Conservation (phyloP, 495 filamentous ascomycete genomes). For the Aspergillus ostianus region DNA sequence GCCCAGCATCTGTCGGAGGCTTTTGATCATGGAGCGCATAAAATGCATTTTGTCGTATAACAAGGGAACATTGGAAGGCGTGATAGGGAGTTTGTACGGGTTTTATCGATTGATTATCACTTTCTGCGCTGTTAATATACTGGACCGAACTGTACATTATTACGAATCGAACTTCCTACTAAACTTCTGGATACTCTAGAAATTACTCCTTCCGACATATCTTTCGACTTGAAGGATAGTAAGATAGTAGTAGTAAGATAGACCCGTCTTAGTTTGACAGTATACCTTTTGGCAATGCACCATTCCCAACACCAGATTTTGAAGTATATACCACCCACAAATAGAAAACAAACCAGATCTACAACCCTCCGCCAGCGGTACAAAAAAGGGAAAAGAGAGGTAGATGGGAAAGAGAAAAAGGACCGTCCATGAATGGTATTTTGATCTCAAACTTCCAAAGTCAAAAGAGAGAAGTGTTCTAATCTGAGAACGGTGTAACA, state of each 20-base stretch:
- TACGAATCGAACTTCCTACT: conserved; percentile 5
- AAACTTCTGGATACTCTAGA: background rate
- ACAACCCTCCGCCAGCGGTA: background rate
- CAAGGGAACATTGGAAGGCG: background rate
- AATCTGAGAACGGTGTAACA: no score
- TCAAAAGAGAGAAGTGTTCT: background rate
- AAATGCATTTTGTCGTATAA: background rate
- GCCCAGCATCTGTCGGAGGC: background rate
- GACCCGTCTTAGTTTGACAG: no score
- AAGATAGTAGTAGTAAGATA: no score
- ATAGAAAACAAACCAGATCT: background rate
- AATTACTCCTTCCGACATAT: background rate
- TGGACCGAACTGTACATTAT: conserved; percentile 20
- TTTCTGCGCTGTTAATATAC: conserved; percentile 10
- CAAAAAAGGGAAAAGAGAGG: background rate
- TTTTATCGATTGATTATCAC: conserved; percentile 1
- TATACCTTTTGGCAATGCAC: no score
- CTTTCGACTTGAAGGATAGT: background rate
- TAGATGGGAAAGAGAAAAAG: no score
- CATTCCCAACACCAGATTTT: no score
- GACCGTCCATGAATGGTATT: no score
- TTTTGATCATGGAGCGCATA: background rate
- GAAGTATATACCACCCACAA: background rate
- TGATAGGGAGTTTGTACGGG: background rate
- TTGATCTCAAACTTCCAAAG: background rate